Percentiles rank a stretch among this genome's conserved stretches.
These are phyloP conservation scores for Glycyrrhiza uralensis DNA, from an alignment of 306 rosid genomes.

Conservation along the genomic window DNA sequence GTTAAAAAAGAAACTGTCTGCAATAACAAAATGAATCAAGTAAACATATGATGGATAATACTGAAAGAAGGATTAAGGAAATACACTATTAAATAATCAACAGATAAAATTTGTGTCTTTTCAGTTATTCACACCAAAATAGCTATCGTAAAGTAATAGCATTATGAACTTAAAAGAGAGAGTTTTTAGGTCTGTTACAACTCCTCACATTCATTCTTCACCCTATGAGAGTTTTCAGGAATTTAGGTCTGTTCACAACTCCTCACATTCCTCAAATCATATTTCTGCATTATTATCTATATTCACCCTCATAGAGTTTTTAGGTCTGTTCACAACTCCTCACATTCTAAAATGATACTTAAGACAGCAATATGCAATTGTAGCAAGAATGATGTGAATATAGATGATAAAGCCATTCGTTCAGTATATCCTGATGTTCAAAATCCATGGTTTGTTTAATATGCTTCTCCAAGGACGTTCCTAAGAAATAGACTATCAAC, in stretches of 20 bases:
- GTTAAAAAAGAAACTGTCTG: constrained; percentile 99
- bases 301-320: neutral
- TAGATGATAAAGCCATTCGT: neutral
- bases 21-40: constrained; percentile 35
- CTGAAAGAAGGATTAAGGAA: constrained; percentile 18
- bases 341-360: constrained; percentile 3
- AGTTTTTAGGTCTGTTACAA: too few species aligned
- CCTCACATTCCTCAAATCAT: too few species aligned
- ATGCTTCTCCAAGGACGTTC: neutral
- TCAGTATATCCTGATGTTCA: neutral
- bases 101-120: neutral
- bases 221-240: too few species aligned
- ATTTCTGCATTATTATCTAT: too few species aligned
- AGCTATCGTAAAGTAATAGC: constrained; percentile 11
- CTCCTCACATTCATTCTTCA: too few species aligned
- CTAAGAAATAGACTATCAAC: neutral
- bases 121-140: neutral
- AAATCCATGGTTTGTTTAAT: neutral
- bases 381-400: neutral
- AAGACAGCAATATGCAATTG: neutral
- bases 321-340: neutral
- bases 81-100: neutral
- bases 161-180: too few species aligned
- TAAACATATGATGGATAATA: constrained; percentile 5
- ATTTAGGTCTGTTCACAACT: too few species aligned